A percentile compares a stretch with the other conserved stretches of the same genome.
Evolutionary conservation across 2,329 filamentous ascomycete species (phyloP).

Genomic region (Cercospora zeae-maydis): DNA sequence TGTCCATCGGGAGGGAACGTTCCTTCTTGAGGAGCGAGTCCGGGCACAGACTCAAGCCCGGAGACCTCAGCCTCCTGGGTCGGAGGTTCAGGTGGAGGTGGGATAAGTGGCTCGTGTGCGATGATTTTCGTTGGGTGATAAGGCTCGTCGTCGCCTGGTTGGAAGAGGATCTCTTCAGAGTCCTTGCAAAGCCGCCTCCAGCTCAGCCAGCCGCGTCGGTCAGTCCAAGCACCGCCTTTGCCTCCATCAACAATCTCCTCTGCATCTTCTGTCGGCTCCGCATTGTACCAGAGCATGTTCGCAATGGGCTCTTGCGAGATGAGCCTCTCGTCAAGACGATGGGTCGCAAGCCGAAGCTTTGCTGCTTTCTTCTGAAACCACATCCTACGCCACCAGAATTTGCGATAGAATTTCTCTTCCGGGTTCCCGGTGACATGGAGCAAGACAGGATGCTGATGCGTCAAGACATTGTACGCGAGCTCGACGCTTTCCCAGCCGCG

Average conservation of each 20-base stretch:
- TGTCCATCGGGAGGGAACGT: background rate
- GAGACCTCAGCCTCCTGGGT: background rate
- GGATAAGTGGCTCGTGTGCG: background rate
- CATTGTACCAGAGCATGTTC: constrained; percentile 30
- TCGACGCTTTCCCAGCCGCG: constrained; percentile 16
- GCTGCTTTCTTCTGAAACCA: constrained; percentile 33
- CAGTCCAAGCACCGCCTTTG: constrained; percentile 30
- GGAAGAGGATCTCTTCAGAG: constrained; percentile 23
- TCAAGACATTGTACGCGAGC: constrained; percentile 32
- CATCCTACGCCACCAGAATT: constrained; percentile 33
- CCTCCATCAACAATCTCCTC: constrained; percentile 21
- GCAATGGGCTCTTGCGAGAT: constrained; percentile 25
- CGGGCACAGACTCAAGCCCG: background rate
- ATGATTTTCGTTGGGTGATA: constrained; percentile 18
- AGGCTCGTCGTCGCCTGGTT: constrained; percentile 14
- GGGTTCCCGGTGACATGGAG: constrained; percentile 32
- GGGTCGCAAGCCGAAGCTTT: constrained; percentile 23
- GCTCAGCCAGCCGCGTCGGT: constrained; percentile 30
- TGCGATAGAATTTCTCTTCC: constrained; percentile 29
- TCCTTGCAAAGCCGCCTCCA: constrained; percentile 29
- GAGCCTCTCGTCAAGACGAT: constrained; percentile 12
- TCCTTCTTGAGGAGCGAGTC: background rate
- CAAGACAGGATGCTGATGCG: constrained; percentile 26
- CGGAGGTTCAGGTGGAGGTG: background rate
- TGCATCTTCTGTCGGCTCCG: constrained; percentile 21